Base-by-base conservation (phyloP, 352 stramenopile genomes). In the Chrysophaeum taylorii region DNA sequence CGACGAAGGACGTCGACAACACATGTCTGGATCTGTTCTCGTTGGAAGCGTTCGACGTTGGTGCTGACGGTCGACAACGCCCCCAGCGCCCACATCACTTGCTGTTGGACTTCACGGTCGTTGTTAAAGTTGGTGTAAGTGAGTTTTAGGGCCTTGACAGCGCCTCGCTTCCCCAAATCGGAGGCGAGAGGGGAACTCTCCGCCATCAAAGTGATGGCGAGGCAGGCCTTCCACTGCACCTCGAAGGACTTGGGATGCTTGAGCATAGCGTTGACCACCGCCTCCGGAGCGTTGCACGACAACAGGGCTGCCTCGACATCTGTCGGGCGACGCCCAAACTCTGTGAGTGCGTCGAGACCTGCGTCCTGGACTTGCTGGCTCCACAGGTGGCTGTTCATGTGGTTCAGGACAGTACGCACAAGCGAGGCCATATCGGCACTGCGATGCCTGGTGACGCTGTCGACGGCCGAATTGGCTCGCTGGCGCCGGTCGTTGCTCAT, bases 161-260 rank as follows among this genome's bases (percentile, higher is more conserved):
- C 52, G 25, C 33, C 27, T 25, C 21, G 7, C 33, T 63, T 63
- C 9, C 52, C 52, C 9, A 63, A 23, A 15, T 63, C 52, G 15
- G 52, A 7, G 33, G 52, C 12, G 12, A 63, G 29, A 5, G 4
- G 15, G 33, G 39, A 14, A 2, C 23, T 7, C 27, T 4, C 7
- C 4, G 5, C 5, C 25, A 63, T 35, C 9, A 15, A 23, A 25
- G 12, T 9, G 52, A 63, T 25, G 25, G 25, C n/a, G 52, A 23
- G 27, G 52, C 52, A 63, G 52, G 27, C 52, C 52, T 63, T 63
- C 52, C 52, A 63, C 52, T 36, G 33, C 27, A 63, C 52, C 5
- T 2, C 33, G 33, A 31, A 63, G 52, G 29, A 7, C 7, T 35
- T 31, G 27, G 52, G 52, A 7, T 35, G 25, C 9, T 25, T 4